These are phyloP conservation scores for Avena eriantha DNA, from an alignment of 176 grass and related monocot genomes.

Conservation along the genomic window DNA sequence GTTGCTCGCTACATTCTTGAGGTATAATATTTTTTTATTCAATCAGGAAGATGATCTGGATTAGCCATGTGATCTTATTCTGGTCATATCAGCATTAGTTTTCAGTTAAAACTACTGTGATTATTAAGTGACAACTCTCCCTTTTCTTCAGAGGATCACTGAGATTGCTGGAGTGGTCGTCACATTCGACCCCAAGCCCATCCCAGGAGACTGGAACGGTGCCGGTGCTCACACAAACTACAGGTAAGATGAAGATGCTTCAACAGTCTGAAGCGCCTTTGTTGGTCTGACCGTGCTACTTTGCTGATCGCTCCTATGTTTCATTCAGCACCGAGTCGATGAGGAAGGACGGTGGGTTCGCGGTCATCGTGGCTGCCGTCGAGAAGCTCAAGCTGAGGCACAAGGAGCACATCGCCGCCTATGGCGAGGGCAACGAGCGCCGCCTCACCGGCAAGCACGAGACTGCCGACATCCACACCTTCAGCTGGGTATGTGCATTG, in stretches of 20 bases:
- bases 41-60: not conserved
- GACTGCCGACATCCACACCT: conserved; percentile 96
- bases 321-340: conserved; percentile 82
- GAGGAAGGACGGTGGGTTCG: conserved; percentile 88
- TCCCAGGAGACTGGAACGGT: conserved; percentile 97
- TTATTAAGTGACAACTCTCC: not conserved
- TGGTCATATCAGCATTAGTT: not conserved
- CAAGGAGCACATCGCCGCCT: conserved; percentile 89
- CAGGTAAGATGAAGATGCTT: conserved; percentile 42
- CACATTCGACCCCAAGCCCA: conserved; percentile 93
- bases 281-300: not conserved
- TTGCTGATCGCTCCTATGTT: not conserved
- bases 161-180: conserved; percentile 95
- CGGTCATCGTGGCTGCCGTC: conserved; percentile 80
- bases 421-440: conserved; percentile 94
- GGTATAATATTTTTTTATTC: conserved; percentile 36
- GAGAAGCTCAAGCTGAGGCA: conserved; percentile 81
- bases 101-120: not conserved
- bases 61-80: not conserved
- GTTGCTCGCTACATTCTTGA: conserved; percentile 95
- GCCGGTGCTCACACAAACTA: conserved; percentile 96
- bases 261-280: not conserved
- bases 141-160: conserved; percentile 78
- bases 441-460: conserved; percentile 93
- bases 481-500: conserved; percentile 71